Base-by-base conservation (phyloP, 2,329 filamentous ascomycete genomes). In the Microdochium nivale region DNA sequence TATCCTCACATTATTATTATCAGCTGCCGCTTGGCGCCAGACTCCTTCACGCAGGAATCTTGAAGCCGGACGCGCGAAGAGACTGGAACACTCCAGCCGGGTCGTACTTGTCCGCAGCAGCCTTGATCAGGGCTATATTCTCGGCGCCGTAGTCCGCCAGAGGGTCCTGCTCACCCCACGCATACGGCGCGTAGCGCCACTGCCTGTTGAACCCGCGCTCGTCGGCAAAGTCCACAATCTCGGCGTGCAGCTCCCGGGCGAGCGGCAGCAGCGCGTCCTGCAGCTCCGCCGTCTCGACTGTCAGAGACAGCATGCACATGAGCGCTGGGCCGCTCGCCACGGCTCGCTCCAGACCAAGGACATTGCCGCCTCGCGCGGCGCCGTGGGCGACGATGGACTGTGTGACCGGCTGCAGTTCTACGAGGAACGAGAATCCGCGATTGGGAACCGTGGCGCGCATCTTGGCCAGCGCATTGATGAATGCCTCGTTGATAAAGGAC, bases 131-230 rank as follows among this genome's bases (percentile, higher is more conserved):
- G 9, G 56, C 55, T 19, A 69, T 43, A 37, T 66, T 69, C 25
- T 62, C 58, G 23, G 55, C 50, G 2, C 69, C 69, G 51, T 70
- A 72, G 3, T 60, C 52, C 16, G 52, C 37, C 23, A 70, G 56
- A 1, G 67, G 63, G 33, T 65, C 57, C 56, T 72, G 67, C 30
- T 49, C 60, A 3, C 54, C 51, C 27, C 65, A 61, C 2, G 69
- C 70, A 46, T 76, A 74, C 56, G 75, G 74, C 32, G 74, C 59
- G 54, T 72, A 76, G 40, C 9, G n/a, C 52, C 52, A 54, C 47
- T 54, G 24, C n/a, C 19, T 27, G 49, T 51, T 52, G 24, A 49
- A 32, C 9, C 47, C 50, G 24, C 51, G 40, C 9, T 19, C 25
- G 19, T 19, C 43, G 13, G 53, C 54, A 50, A 51, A 55, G 2